phyloP scores from a whole-genome alignment of 352 stramenopile genomes.

The Achlya hypogyna region DNA sequence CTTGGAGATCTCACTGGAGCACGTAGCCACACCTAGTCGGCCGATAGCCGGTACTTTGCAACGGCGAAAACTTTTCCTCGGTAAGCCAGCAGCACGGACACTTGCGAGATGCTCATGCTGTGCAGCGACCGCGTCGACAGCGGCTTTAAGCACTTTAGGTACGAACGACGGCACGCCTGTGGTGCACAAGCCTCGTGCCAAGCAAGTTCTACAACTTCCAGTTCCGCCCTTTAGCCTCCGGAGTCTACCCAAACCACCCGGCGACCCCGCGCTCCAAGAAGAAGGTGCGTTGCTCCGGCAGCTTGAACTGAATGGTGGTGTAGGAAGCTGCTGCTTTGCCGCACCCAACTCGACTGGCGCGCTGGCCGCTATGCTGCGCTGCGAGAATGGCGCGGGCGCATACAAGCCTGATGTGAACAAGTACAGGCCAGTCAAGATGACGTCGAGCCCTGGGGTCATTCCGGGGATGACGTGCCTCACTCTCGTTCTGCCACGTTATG shows the following conservation, averaged over 20 bases:
- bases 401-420: conserved; percentile 82
- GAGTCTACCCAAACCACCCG: conserved; percentile 83
- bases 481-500: too few relatives aligned
- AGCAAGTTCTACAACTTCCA: conserved; percentile 81
- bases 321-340: conserved; percentile 32
- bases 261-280: conserved; percentile 75
- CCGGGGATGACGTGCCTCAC: too few relatives aligned
- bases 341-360: conserved; percentile 76
- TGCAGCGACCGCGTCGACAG: conserved; percentile 95
- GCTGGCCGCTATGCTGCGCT: conserved; percentile 91
- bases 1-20: not conserved
- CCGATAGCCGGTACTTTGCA: conserved; percentile 92
- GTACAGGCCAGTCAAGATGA: conserved; percentile 46
- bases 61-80: conserved; percentile 96
- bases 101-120: not conserved
- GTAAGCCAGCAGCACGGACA: not conserved
- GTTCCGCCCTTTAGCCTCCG: conserved; percentile 64
- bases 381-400: conserved; percentile 55
- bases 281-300: conserved; percentile 14
- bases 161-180: conserved; percentile 93
- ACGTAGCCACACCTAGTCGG: conserved; percentile 77
- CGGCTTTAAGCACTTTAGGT: conserved; percentile 93
- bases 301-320: not conserved
- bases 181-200: conserved; percentile 69
- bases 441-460: conserved; percentile 29